phyloP scores from a whole-genome alignment of 106 monocot genomes.

The Allium sativum region DNA sequence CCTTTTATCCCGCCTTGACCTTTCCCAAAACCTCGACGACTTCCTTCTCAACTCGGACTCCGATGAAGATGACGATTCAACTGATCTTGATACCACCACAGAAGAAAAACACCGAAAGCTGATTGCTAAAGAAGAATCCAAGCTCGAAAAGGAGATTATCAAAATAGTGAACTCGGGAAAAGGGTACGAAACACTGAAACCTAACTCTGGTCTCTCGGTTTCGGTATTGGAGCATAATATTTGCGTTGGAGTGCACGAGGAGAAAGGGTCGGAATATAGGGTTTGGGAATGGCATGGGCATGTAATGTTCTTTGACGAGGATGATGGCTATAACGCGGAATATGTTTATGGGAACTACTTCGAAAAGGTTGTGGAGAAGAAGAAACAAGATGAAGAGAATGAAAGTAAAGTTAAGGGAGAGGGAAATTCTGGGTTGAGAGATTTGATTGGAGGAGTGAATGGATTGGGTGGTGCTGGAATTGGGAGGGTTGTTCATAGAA shows the following conservation, averaged over 20 bases:
- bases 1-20: slow-evolving; percentile 71
- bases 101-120: slow-evolving; percentile 18
- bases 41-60: slow-evolving; percentile 46
- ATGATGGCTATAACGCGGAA: slow-evolving; percentile 77
- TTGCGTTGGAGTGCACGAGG: slow-evolving; percentile 85
- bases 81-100: slow-evolving; percentile 2
- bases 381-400: slow-evolving; percentile 26
- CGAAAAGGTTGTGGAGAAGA: slow-evolving; percentile 46
- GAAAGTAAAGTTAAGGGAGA: slow-evolving; percentile 14
- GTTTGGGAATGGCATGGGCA: slow-evolving; percentile 99
- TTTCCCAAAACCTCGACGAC: slow-evolving; percentile 53
- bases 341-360: slow-evolving; percentile 95
- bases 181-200: slow-evolving; percentile 49
- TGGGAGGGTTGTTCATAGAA: slow-evolving; percentile 42
- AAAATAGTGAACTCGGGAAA: slow-evolving; percentile 51
- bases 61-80: slow-evolving; percentile 16
- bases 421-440: slow-evolving; percentile 50
- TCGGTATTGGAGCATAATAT: slow-evolving; percentile 74
- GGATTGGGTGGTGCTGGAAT: neutral
- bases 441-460: slow-evolving; percentile 51
- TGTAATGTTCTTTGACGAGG: slow-evolving; percentile 86
- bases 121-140: slow-evolving; percentile 71
- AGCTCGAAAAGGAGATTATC: slow-evolving; percentile 85
- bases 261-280: slow-evolving; percentile 49
- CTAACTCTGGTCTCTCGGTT: slow-evolving; percentile 91